Conservation (phyloP, 2,329 filamentous ascomycete genomes). For the Colletotrichum sp. region DNA sequence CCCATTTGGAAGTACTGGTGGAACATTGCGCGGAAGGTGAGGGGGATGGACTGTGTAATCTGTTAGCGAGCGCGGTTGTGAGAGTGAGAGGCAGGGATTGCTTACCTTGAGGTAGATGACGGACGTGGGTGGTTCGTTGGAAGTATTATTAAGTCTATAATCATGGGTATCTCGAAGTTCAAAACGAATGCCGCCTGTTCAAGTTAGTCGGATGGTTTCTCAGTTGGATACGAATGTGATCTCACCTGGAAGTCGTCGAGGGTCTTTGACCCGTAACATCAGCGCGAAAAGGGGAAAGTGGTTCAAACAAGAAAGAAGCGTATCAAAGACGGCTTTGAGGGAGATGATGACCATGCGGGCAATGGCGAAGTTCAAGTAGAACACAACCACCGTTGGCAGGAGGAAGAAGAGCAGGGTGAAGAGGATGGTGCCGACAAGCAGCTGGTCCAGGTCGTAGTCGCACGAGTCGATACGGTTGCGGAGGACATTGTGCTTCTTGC, state of each 20-base stretch:
- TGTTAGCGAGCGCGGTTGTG: background rate
- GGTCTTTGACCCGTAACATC: constrained; percentile 95
- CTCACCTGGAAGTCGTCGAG: constrained; percentile 81
- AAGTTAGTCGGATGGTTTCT: constrained; percentile 53
- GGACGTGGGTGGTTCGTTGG: constrained; percentile 68
- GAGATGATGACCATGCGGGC: constrained; percentile 95
- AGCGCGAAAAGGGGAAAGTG: constrained; percentile 97
- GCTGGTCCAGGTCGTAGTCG: constrained; percentile 97
- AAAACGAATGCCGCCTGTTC: constrained; percentile 80
- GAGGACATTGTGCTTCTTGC: constrained; percentile 96
- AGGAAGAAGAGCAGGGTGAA: constrained; percentile 96
- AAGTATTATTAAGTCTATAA: constrained; percentile 46
- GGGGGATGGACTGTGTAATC: constrained; percentile 74
- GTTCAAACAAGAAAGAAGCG: constrained; percentile 89
- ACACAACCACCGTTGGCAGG: constrained; percentile 92
- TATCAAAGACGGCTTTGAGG: constrained; percentile 90
- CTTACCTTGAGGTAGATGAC: constrained; percentile 87
- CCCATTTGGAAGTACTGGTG: constrained; percentile 96
- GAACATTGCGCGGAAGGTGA: constrained; percentile 93
- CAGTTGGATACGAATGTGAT: background rate
- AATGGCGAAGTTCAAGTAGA: constrained; percentile 94
- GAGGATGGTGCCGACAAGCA: constrained; percentile 93
- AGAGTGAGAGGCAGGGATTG: background rate
- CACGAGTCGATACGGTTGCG: constrained; percentile 98
- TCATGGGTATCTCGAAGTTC: constrained; percentile 79